Evolutionary conservation across 371 early-diverging fungal species (phyloP), one percentile per base, ranked within the genome.

Genomic region (Smittium culicis): DNA sequence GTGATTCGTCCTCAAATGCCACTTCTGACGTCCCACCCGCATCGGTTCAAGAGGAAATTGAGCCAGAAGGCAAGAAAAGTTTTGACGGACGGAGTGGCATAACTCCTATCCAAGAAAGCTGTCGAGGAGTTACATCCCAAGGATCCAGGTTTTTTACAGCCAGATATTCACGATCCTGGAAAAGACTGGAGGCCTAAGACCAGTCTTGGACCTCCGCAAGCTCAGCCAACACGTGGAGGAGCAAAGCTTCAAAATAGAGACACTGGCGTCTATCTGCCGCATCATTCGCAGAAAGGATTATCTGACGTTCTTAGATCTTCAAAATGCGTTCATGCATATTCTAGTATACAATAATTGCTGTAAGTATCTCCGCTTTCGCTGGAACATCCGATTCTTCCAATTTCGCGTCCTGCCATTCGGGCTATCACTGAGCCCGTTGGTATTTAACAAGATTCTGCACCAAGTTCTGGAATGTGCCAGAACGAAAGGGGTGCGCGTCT

Each of bases 341-440:
- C 77, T 71, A 0, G 66, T 76, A n/a, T 68, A 69, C 25, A 58
- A 67, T 2, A 70, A 72, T 17, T 70, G 73, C 68, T 62, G 66
- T 61, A 56, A 65, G 0, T 79, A 70, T 64, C 74, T 82, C 16
- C 79, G 76, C 45, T 79, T 81, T 58, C 55, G 68, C n/a, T 82
- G 79, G 74, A 71, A 77, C 31, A 74, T 72, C 17, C 66, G 74
- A 30, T 66, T 69, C n/a, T 82, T 79, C 69, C 81, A 79, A 68
- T 82, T 74, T 71, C 67, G 69, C 1, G 74, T 76, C 0, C 65
- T 76, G 28, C 45, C 73, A 0, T 82, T 82, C 62, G 82, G 80
- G 2, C 72, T 82, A 1, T 75, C 79, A 1, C 72, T 77, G 24
- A 73, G 76, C 1, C 80, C 81, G 0, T 68, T 66, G 2, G 73